Evolutionary conservation across 2,329 filamentous ascomycete genomes (phyloP).

Genomic region (Fusarium begoniae): DNA sequence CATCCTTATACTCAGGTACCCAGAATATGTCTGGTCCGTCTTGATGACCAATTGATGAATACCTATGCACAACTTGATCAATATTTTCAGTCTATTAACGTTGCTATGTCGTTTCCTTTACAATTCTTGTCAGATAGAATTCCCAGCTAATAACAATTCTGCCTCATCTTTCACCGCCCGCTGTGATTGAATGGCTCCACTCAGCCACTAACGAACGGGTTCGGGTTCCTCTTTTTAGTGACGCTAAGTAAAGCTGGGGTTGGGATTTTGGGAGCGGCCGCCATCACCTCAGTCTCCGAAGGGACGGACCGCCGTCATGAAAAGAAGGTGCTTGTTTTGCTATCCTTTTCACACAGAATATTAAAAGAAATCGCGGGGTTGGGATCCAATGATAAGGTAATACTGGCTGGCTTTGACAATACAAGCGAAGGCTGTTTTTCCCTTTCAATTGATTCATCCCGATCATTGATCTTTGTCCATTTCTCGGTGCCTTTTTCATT

Average conservation of each 20-base stretch:
- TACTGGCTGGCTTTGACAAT: neutral
- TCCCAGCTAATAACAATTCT: neutral
- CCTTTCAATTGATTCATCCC: neutral
- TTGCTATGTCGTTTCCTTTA: neutral
- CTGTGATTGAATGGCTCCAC: conserved; percentile 8
- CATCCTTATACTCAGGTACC: conserved; percentile 9
- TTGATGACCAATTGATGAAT: neutral
- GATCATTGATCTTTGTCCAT: neutral
- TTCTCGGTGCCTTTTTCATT: neutral
- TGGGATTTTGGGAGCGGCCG: conserved; percentile 5
- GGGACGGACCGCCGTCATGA: conserved; percentile 22
- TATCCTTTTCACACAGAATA: neutral
- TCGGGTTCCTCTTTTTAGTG: conserved; percentile 20
- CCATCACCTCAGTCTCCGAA: neutral
- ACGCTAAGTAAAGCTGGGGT: conserved; percentile 7
- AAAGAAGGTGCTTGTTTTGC: neutral
- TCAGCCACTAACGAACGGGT: conserved; percentile 1
- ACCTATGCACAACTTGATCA: neutral
- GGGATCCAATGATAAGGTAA: neutral
- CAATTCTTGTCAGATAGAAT: neutral
- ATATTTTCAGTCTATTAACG: neutral
- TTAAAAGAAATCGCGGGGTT: conserved; percentile 25
- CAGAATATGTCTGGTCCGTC: neutral
- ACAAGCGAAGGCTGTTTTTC: neutral
- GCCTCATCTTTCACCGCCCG: neutral